Evolutionary conservation across 163 green algal species (phyloP).

Genomic region (Coccomyxa subellipsoidea): DNA sequence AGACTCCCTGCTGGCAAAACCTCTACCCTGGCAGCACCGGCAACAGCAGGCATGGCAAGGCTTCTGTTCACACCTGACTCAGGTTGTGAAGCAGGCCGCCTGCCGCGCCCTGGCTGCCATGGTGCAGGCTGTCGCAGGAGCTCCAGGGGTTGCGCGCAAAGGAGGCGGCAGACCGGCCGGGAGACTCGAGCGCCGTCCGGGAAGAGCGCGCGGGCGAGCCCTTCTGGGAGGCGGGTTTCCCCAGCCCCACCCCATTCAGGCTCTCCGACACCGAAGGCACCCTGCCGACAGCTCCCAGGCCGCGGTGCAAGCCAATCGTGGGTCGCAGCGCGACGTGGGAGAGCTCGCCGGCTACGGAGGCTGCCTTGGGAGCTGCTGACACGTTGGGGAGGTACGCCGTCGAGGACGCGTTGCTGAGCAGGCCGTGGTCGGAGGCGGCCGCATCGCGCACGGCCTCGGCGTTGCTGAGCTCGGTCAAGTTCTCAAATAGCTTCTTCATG

Average conservation of each 20-base stretch:
- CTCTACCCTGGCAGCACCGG: background rate
- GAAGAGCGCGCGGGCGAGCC: background rate
- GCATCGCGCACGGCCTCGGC: background rate
- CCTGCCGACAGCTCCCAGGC: background rate
- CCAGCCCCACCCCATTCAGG: background rate
- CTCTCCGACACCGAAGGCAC: background rate
- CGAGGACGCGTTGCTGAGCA: constrained; percentile 5
- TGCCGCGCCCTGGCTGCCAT: background rate
- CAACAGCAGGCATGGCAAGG: background rate
- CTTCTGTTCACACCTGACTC: background rate
- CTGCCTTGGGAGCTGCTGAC: background rate
- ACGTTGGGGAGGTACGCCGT: background rate
- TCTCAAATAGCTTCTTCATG: constrained; percentile 48
- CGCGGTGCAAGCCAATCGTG: background rate
- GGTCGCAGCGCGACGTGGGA: too few species aligned
- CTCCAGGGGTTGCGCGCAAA: background rate
- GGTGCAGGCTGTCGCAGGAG: constrained; percentile 14
- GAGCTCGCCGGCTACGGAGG: background rate
- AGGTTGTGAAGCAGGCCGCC: background rate
- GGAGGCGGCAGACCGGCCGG: background rate
- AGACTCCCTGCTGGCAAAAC: too few species aligned
- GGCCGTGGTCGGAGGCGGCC: background rate
- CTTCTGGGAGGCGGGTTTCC: background rate
- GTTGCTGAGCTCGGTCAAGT: constrained; percentile 14
- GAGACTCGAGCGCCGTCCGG: background rate